These are phyloP conservation scores for Pisolithus orientalis DNA, from an alignment of 768 basidiomycete species.

Conservation along the genomic window DNA sequence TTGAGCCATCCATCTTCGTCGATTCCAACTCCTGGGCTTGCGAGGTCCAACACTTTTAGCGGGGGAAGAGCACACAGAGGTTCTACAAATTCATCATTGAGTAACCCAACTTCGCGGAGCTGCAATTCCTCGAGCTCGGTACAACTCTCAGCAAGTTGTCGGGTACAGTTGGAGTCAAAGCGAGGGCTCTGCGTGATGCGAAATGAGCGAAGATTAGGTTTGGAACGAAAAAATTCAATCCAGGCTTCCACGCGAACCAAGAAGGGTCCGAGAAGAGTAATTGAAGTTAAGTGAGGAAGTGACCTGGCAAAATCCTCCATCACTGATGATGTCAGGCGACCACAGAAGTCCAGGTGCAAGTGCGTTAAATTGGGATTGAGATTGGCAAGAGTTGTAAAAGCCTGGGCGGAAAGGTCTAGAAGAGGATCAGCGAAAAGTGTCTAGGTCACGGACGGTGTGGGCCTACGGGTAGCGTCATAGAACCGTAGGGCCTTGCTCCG, in stretches of 20 bases:
- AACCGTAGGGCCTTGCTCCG: constrained; percentile 62
- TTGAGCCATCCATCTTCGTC: constrained; percentile 49
- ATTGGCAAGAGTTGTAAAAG: constrained; percentile 61
- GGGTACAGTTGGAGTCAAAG: constrained; percentile 67
- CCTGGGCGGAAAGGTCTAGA: constrained; percentile 63
- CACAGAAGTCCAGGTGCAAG: constrained; percentile 82
- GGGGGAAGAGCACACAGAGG: constrained; percentile 33
- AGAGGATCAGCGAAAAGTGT: constrained; percentile 2
- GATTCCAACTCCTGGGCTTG: constrained; percentile 50
- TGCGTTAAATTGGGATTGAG: constrained; percentile 81
- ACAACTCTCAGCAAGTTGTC: constrained; percentile 46
- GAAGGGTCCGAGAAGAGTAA: constrained; percentile 87
- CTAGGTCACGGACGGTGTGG: background rate
- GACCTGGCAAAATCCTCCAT: constrained; percentile 52
- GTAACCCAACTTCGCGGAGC: constrained; percentile 68
- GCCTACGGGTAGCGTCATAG: constrained; percentile 86
- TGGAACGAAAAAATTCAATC: constrained; percentile 64
- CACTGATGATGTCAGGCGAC: constrained; percentile 63
- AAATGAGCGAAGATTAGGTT: constrained; percentile 62
- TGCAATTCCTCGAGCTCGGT: constrained; percentile 62
- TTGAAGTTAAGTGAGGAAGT: constrained; percentile 57
- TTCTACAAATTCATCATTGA: constrained; percentile 60
- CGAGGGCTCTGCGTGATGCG: constrained; percentile 82
- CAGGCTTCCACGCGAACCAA: constrained; percentile 71
- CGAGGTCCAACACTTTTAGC: constrained; percentile 63